These are phyloP conservation scores for Tolypocladium paradoxum DNA, from an alignment of 2,329 filamentous ascomycete genomes.

Conservation along the genomic window DNA sequence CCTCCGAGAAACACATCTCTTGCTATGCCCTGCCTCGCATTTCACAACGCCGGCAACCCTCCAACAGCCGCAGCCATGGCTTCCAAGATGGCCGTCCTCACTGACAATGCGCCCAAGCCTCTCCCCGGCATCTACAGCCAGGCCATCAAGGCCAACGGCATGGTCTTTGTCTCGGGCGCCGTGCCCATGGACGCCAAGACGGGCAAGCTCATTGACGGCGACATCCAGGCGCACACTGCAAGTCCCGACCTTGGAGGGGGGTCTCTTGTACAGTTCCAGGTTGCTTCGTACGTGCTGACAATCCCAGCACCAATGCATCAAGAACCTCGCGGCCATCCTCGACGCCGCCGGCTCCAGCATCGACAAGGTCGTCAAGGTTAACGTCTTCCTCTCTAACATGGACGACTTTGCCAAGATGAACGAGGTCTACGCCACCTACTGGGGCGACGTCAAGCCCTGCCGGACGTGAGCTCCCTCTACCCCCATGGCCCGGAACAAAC, in stretches of 20 bases:
- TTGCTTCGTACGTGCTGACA: too few relatives aligned
- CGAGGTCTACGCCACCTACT: slow-evolving; percentile 60
- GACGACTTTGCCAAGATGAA: slow-evolving; percentile 68
- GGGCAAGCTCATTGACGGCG: slow-evolving; percentile 50
- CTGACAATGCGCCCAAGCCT: slow-evolving; percentile 29
- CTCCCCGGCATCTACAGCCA: slow-evolving; percentile 30
- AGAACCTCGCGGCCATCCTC: slow-evolving; percentile 60
- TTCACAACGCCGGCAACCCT: too few relatives aligned
- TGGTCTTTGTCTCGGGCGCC: slow-evolving; percentile 62
- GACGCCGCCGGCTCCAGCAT: slow-evolving; percentile 56
- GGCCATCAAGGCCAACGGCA: slow-evolving; percentile 56
- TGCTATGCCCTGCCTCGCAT: too few relatives aligned
- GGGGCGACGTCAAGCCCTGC: slow-evolving; percentile 38
- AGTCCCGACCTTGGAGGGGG: too few relatives aligned
- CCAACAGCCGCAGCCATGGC: slow-evolving; percentile 13
- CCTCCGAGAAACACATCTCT: too few relatives aligned
- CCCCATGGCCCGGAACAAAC: neutral
- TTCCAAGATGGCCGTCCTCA: slow-evolving; percentile 24
- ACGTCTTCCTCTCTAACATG: slow-evolving; percentile 65
- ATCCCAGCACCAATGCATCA: slow-evolving; percentile 48
- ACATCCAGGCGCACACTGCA: slow-evolving; percentile 54
- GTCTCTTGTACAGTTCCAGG: too few relatives aligned
- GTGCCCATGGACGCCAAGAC: slow-evolving; percentile 52
- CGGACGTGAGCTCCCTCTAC: slow-evolving; percentile 22
- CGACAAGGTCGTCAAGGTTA: slow-evolving; percentile 59